Evolutionary conservation across 495 filamentous ascomycete genomes (phyloP).

Genomic region (Penicillium maclennaniae): DNA sequence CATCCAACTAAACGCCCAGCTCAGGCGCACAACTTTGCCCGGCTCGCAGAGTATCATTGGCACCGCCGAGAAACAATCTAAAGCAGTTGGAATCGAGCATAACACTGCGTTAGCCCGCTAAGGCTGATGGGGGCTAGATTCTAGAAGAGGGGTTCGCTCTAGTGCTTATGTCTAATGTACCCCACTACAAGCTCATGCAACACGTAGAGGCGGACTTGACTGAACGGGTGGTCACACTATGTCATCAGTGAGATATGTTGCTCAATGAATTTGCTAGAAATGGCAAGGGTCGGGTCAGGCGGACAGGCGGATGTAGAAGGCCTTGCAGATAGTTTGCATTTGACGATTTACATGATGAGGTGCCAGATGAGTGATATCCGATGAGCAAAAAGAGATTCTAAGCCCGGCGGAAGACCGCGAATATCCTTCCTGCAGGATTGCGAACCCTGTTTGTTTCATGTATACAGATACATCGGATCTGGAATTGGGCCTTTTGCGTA

Average conservation of each 20-base stretch:
- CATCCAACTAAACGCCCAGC: neutral
- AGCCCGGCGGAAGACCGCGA: slow-evolving; percentile 4
- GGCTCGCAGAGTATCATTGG: neutral
- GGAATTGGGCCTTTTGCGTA: neutral
- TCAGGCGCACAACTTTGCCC: neutral
- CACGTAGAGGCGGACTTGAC: neutral
- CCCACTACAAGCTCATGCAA: neutral
- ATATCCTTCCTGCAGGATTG: neutral
- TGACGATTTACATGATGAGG: neutral
- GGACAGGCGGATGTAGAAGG: neutral
- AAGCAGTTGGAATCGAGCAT: neutral
- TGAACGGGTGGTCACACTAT: neutral
- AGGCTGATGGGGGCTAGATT: slow-evolving; percentile 15
- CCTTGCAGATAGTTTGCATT: slow-evolving; percentile 3
- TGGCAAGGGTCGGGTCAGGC: neutral
- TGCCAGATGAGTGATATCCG: neutral
- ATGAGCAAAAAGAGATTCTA: neutral
- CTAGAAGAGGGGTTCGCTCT: slow-evolving; percentile 13
- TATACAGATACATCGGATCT: neutral
- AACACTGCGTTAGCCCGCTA: slow-evolving; percentile 5
- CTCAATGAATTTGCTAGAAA: neutral
- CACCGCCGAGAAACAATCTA: neutral
- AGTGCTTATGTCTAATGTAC: slow-evolving; percentile 15
- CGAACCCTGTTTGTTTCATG: neutral
- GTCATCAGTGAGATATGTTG: neutral